Conservation (phyloP, 352 stramenopile species). For the Phytopythium litorale region DNA sequence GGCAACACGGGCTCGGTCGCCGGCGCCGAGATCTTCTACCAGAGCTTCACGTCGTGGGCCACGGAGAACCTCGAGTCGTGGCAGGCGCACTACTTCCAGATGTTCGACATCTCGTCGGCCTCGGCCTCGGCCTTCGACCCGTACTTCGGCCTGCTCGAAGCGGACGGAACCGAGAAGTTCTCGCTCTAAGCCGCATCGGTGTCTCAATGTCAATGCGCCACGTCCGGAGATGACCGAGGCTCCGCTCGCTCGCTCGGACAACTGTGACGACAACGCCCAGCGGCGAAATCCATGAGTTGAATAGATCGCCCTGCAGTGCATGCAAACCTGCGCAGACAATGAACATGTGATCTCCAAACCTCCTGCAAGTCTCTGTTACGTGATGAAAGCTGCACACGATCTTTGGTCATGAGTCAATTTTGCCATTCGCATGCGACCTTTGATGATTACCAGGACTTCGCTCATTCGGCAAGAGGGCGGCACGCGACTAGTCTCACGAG, state of each 20-base stretch:
- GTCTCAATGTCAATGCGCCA: neutral
- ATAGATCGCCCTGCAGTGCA: neutral
- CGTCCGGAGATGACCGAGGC: neutral
- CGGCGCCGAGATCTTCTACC: conserved; percentile 36
- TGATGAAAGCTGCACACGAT: neutral
- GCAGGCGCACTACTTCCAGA: conserved; percentile 57
- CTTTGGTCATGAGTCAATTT: neutral
- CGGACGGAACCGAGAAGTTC: conserved; percentile 34
- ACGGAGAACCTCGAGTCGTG: conserved; percentile 23
- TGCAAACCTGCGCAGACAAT: neutral
- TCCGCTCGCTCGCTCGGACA: neutral
- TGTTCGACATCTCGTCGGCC: conserved; percentile 49
- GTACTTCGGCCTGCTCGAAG: conserved; percentile 42
- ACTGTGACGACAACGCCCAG: neutral
- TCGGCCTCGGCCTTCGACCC: conserved; percentile 39
- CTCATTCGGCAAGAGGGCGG: neutral
- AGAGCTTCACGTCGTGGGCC: conserved; percentile 30
- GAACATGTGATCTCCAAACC: neutral
- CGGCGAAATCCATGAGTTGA: neutral
- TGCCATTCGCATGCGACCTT: neutral
- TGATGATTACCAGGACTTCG: neutral
- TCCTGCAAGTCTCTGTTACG: neutral
- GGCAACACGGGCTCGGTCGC: conserved; percentile 42
- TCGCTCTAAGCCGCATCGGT: conserved; percentile 14
- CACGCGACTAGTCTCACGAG: no score